A percentile compares a stretch with the other conserved stretches of the same genome.
Conservation (phyloP, 1,139 yeast species). For the Schwanniomyces etchellsii region DNA sequence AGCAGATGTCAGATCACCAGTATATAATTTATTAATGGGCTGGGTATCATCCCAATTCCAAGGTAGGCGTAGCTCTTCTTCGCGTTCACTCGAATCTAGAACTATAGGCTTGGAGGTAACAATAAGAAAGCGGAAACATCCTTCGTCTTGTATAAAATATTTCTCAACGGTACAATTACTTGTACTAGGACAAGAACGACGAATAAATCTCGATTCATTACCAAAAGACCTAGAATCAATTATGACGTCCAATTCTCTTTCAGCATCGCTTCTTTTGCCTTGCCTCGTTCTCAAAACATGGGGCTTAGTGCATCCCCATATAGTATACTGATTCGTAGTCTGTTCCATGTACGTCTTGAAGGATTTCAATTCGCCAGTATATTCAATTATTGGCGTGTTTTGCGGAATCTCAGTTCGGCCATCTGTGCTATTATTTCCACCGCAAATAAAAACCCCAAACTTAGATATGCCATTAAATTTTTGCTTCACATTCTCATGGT, state of each 20-base stretch:
- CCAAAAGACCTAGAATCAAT: conserved; percentile 81
- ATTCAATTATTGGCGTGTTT: conserved; percentile 55
- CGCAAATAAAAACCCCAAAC: conserved; percentile 53
- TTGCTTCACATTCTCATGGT: conserved; percentile 52
- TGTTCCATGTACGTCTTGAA: conserved; percentile 59
- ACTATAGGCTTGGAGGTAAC: conserved; percentile 51
- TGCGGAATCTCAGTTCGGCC: conserved; percentile 29
- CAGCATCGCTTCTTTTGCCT: conserved; percentile 15
- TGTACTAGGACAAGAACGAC: conserved; percentile 59
- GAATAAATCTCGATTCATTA: conserved; percentile 65
- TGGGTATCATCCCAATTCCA: conserved; percentile 90
- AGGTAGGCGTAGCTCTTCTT: conserved; percentile 64
- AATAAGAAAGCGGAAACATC: conserved; percentile 50
- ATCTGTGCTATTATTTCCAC: conserved; percentile 18
- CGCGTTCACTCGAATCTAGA: conserved; percentile 27
- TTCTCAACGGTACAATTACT: conserved; percentile 70
- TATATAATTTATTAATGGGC: conserved; percentile 58
- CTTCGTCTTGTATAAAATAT: conserved; percentile 40
- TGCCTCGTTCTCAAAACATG: conserved; percentile 51
- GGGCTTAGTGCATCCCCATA: conserved; percentile 85
- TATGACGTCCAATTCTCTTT: conserved; percentile 41
- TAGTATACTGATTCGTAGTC: conserved; percentile 66
- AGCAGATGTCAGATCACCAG: conserved; percentile 6
- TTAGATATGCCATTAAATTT: conserved; percentile 71
- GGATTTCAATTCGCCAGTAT: conserved; percentile 68